A percentile compares a stretch with the other conserved stretches of the same genome.
Conservation (phyloP, 2,329 filamentous ascomycete genomes). For the Botrytis tulipae region DNA sequence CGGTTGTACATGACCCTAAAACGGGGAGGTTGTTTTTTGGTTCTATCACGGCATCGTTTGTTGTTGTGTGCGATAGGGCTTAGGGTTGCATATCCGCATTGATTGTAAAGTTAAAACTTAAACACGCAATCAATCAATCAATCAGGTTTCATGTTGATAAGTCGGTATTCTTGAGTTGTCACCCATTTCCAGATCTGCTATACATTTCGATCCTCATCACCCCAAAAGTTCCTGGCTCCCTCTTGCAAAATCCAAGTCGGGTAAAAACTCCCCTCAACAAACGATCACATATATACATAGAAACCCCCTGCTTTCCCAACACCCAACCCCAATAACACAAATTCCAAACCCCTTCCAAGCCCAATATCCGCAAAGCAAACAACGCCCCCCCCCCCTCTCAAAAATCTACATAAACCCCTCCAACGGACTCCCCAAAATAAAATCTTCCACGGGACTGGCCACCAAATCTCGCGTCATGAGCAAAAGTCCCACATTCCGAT, state of each 20-base stretch:
- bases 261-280: neutral
- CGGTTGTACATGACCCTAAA: conserved; percentile 7
- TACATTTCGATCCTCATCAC: neutral
- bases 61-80: neutral
- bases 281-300: neutral
- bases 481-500: neutral
- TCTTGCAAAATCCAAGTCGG: neutral
- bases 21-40: conserved; percentile 1
- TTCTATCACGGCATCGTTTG: neutral
- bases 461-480: neutral
- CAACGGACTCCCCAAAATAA: neutral
- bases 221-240: too few species aligned
- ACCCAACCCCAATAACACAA: neutral
- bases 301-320: neutral
- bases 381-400: neutral
- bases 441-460: neutral
- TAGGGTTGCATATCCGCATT: neutral
- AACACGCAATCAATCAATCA: neutral
- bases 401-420: neutral
- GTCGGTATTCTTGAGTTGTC: too few species aligned
- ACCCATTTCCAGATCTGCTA: too few species aligned
- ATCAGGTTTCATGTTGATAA: neutral
- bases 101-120: neutral
- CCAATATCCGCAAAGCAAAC: neutral
- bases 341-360: neutral